Evolutionary conservation across 108 stramenopile genomes (phyloP), one percentile per base, ranked within the genome.

Genomic region (Nannochloropsis salina): DNA sequence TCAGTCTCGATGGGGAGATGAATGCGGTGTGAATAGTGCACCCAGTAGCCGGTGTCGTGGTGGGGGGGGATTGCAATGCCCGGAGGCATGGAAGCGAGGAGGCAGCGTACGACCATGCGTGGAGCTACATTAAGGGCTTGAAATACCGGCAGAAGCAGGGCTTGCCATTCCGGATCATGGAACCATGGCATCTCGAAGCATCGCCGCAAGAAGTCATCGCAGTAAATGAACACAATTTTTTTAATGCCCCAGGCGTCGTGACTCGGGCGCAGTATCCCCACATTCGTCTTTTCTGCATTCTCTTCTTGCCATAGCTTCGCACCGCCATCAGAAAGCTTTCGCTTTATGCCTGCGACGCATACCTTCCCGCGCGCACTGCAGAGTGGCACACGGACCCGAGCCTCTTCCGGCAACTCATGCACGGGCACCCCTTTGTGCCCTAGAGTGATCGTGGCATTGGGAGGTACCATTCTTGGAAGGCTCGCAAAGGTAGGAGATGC

Each of bases 11-110:
- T 86, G 8, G 98, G 95, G 40, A 97, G 94, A 88, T 99, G 98
- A 8, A 98, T 92, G 15, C 98, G 94, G 90, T 98, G 98, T n/a
- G 97, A 93, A 45, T 92, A 87, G 61, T 91, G 87, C 15, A 97
- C 97, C 98, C 98, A 99, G 89, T 94, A 94, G 10, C 98, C 97
- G 6, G 95, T 96, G 91, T 99, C 98, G 86, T 99, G 96, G 90
- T 99, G 98, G 12, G 95, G 91, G 2, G 98, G 98, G 82, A 99
- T 98, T 40, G 94, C 95, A 6, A 94, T 92, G 40, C 96, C 96
- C 15, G 97, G 96, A 44, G 98, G 98, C 80, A 99, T 87, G 61
- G 93, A 92, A 9, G 98, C 98, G 80, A 99, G 88, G 80, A 99
- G 91, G 85, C 95, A 92, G 21, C 98, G 94, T 9, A 98, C 94